Conservation (phyloP, 495 filamentous ascomycete species). For the Penicillium flavigenum region DNA sequence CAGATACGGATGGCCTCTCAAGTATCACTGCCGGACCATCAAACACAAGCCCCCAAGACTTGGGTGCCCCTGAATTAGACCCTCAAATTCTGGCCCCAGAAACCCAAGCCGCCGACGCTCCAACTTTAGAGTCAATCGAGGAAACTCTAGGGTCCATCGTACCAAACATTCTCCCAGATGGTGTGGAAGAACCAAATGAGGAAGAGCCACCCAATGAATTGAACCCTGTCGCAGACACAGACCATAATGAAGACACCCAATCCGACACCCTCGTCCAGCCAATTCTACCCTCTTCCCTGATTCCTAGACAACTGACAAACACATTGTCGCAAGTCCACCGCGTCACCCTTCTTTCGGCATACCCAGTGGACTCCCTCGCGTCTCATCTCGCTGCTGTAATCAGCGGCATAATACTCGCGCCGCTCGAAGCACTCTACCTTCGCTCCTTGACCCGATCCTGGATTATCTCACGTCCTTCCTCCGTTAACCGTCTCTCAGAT, state of each 20-base stretch:
- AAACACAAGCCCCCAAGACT: slow-evolving; percentile 19
- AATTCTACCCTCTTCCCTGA: slow-evolving; percentile 16
- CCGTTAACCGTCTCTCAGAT: slow-evolving; percentile 26
- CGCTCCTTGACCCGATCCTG: slow-evolving; percentile 48
- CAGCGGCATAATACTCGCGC: slow-evolving; percentile 43
- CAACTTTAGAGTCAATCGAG: slow-evolving; percentile 10
- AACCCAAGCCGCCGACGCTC: not conserved
- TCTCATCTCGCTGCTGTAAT: slow-evolving; percentile 46
- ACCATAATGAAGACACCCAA: slow-evolving; percentile 6
- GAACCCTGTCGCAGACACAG: slow-evolving; percentile 9
- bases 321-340: slow-evolving; percentile 32
- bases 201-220: slow-evolving; percentile 20
- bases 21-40: slow-evolving; percentile 22
- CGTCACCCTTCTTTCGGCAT: slow-evolving; percentile 52
- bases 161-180: slow-evolving; percentile 37
- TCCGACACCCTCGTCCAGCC: not conserved
- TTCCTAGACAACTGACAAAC: slow-evolving; percentile 12
- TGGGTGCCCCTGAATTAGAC: slow-evolving; percentile 10
- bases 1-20: slow-evolving; percentile 29
- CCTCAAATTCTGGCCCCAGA: slow-evolving; percentile 12
- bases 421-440: slow-evolving; percentile 49
- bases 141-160: slow-evolving; percentile 15
- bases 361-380: slow-evolving; percentile 46
- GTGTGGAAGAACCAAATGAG: slow-evolving; percentile 36
- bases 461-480: slow-evolving; percentile 31